Conservation (phyloP, 768 basidiomycete genomes). For the Podaxis sp. region DNA sequence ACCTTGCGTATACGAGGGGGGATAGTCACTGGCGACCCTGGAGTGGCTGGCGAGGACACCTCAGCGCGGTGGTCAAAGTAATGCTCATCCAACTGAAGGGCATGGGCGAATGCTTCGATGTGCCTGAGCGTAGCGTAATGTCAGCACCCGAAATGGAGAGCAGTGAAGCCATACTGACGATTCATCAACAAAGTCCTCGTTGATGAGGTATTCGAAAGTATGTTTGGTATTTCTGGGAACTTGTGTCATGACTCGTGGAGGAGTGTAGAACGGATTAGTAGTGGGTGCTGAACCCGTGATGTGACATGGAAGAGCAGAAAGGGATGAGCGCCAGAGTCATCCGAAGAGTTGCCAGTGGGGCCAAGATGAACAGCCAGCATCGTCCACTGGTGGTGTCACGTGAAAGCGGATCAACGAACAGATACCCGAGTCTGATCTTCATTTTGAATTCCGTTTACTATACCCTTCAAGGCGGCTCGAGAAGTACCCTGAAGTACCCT, state of each 20-base stretch:
- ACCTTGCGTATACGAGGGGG: conserved; percentile 68
- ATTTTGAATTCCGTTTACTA: too few species aligned
- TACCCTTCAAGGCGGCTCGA: too few species aligned
- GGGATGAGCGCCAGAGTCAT: not conserved
- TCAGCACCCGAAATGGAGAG: not conserved
- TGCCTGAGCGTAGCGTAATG: conserved; percentile 28
- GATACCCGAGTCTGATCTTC: too few species aligned
- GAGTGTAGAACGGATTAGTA: not conserved
- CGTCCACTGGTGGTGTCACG: not conserved
- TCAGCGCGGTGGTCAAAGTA: conserved; percentile 33
- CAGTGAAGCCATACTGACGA: conserved; percentile 42
- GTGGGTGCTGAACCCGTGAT: not conserved
- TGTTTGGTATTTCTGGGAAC: not conserved
- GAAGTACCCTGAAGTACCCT: too few species aligned
- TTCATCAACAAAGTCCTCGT: conserved; percentile 67
- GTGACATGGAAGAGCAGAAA: not conserved
- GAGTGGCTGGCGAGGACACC: conserved; percentile 35
- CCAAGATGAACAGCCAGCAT: not conserved
- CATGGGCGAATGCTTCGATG: conserved; percentile 76
- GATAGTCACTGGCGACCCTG: conserved; percentile 34
- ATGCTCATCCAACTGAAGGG: conserved; percentile 61
- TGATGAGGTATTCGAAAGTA: conserved; percentile 36
- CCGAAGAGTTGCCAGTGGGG: not conserved
- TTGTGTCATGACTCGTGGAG: conserved; percentile 8
- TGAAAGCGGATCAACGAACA: not conserved